Conservation (phyloP, 331 rosid species). For the Acacia pycnantha region DNA sequence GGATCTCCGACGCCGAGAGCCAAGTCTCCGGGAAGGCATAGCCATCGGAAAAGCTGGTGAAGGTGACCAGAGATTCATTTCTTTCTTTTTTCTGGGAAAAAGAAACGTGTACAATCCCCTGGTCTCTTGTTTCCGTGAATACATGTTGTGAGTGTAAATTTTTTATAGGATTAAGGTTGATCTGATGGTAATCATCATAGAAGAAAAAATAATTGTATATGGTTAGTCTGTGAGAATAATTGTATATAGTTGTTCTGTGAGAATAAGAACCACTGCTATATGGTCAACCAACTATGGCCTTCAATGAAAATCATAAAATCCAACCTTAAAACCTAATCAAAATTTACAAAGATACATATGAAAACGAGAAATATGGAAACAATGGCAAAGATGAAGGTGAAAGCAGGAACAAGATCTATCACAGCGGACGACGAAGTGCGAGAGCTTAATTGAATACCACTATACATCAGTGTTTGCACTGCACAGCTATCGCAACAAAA, state of each 20-base stretch:
- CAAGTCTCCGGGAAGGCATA: conserved; percentile 40
- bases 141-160: conserved; percentile 6
- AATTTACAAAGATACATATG: neutral
- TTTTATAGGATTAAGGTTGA: neutral
- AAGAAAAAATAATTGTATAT: conserved; percentile 14
- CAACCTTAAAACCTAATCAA: neutral
- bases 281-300: neutral
- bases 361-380: conserved; percentile 25
- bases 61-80: neutral
- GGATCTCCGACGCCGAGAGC: conserved; percentile 27
- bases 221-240: too few relatives aligned
- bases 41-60: conserved; percentile 69
- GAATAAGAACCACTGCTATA: neutral
- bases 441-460: conserved; percentile 46
- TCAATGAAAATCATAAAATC: neutral
- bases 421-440: conserved; percentile 40
- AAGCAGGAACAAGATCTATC: conserved; percentile 40
- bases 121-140: conserved; percentile 6
- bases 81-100: neutral
- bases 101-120: neutral
- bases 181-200: neutral
- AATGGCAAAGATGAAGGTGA: conserved; percentile 42
- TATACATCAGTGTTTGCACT: conserved; percentile 29
- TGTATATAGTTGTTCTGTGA: neutral
- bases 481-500: conserved; percentile 7